Base-by-base conservation (phyloP, 2,329 filamentous ascomycete species). In the Colletotrichum noveboracense region DNA sequence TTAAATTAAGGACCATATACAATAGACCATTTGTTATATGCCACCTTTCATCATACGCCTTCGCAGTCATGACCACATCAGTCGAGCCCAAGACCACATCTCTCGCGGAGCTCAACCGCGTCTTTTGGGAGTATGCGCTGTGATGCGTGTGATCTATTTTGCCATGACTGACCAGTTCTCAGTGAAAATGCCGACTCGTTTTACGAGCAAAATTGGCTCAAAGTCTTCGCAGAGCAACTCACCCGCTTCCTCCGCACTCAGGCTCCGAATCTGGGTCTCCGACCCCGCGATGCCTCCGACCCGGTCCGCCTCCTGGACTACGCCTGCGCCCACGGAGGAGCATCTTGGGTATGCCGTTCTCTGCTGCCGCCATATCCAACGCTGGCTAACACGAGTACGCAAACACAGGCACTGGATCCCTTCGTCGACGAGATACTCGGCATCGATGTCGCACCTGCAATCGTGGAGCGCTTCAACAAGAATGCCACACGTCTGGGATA, bases 401-500 rank as follows among this genome's bases (percentile, higher is more conserved):
- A 85, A 84, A 82, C 83, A 0, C 76, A 85, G 84, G 82, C 84
- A 0, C 76, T 86, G 9, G 77, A 79, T 7, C 77, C 82, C 0
- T 82, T 80, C n/a, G 78, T 84, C 24, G 78, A 80, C 3, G 76
- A 66, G 3, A 79, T 83, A 12, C 80, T 81, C 52, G 84, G 84
- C 9, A 80, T 85, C 30, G 84, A 86, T 66, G 80, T 86, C 28
- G 84, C 84, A 1, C 76, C 80, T 0, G 77, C 78, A 21, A 84
- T 85, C 80, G 80, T 80, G 7, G 74, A 79, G 3, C 78, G 81
- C 69, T 86, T 83, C 78, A 84, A 85, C 62, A 16, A 75, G 6
- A 78, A 78, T 66, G 82, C 81, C 0, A n/a, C 70, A 3, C 78
- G 81, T 18, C 75, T 78, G 18, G 80, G 80, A 1, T 78, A 81